Evolutionary conservation across 2,329 filamentous ascomycete species (phyloP).

Genomic region (Pseudogymnoascus sp.): DNA sequence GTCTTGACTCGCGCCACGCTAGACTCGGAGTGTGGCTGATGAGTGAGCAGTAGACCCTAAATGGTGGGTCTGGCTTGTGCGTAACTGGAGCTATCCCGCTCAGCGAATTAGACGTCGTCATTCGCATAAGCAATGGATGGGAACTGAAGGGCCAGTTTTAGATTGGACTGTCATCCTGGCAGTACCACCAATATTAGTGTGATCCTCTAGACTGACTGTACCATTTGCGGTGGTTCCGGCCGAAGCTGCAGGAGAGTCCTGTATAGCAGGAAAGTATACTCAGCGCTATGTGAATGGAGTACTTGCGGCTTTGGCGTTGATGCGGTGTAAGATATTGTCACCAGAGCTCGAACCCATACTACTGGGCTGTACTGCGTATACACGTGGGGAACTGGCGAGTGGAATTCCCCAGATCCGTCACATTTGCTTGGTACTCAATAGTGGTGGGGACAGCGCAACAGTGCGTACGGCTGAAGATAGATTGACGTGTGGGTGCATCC

Average conservation of each 20-base stretch:
- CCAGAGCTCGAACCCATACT: background rate
- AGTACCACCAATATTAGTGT: background rate
- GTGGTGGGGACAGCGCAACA: background rate
- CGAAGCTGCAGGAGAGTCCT: background rate
- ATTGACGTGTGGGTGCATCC: conserved; percentile 6
- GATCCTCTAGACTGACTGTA: background rate
- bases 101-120: background rate
- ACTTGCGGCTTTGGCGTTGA: background rate
- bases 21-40: conserved; percentile 2
- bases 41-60: conserved; percentile 6
- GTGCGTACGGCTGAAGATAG: conserved; percentile 3
- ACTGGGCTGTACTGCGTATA: background rate
- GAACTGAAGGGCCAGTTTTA: background rate
- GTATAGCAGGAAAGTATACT: background rate
- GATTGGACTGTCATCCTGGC: background rate
- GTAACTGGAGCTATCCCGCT: background rate
- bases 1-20: background rate
- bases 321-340: background rate
- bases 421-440: conserved; percentile 2
- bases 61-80: conserved; percentile 2
- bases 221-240: background rate
- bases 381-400: background rate
- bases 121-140: background rate
- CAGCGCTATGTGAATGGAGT: background rate
- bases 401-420: background rate